Percentiles rank a stretch among this genome's conserved stretches.
phyloP scores from a whole-genome alignment of 1,284 basidiomycete genomes.

The Violaceomyces palustris region DNA sequence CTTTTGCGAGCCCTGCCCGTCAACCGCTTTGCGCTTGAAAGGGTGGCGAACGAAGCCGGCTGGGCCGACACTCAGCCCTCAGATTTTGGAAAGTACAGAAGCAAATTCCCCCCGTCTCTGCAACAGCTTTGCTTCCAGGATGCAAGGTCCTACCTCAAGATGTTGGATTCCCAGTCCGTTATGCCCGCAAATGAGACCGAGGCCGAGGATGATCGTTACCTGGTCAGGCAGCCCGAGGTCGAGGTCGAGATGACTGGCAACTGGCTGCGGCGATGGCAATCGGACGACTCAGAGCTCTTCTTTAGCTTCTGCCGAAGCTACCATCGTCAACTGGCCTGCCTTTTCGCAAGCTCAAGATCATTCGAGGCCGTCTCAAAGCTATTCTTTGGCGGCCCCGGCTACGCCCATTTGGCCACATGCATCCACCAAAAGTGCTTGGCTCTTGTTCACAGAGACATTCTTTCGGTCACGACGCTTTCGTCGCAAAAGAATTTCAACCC shows the following conservation, averaged over 20 bases:
- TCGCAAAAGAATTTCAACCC: conserved; percentile 50
- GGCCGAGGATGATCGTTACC: conserved; percentile 36
- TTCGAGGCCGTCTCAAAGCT: conserved; percentile 24
- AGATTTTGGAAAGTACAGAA: conserved; percentile 24
- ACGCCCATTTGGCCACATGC: conserved; percentile 45
- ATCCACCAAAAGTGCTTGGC: conserved; percentile 48
- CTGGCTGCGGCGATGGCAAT: conserved; percentile 49
- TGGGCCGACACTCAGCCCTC: conserved; percentile 30
- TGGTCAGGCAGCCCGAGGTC: conserved; percentile 42
- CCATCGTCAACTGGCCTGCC: conserved; percentile 41
- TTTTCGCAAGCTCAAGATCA: conserved; percentile 27
- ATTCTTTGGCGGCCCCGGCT: conserved; percentile 47
- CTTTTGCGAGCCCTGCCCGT: conserved; percentile 43
- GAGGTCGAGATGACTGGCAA: conserved; percentile 50
- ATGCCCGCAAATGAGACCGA: conserved; percentile 21
- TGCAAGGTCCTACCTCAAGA: conserved; percentile 39
- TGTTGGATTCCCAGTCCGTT: no score
- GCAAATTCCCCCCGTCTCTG: conserved; percentile 31
- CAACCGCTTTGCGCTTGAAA: conserved; percentile 45
- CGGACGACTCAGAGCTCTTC: conserved; percentile 50
- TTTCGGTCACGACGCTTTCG: conserved; percentile 48
- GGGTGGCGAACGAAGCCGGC: conserved; percentile 36
- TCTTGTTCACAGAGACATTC: conserved; percentile 43
- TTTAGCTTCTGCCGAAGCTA: conserved; percentile 48
- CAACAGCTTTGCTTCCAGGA: conserved; percentile 43